phyloP scores from a whole-genome alignment of 1,139 yeast genomes.

The Pichia norvegensis region DNA sequence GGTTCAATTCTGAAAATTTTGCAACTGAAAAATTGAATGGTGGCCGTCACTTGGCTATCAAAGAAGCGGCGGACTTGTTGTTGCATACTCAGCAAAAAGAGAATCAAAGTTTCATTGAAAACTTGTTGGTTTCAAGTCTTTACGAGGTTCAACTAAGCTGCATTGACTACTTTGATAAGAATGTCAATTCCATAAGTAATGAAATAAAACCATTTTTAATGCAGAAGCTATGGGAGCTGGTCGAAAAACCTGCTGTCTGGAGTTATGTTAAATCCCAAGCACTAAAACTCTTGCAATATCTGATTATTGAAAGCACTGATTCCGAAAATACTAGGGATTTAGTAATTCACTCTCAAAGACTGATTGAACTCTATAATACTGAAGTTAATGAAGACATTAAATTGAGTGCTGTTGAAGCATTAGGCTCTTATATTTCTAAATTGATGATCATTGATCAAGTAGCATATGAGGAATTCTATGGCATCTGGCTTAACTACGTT shows the following conservation, averaged over 20 bases:
- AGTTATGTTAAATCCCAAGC: slow-evolving; percentile 38
- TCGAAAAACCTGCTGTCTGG: slow-evolving; percentile 29
- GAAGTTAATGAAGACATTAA: slow-evolving; percentile 39
- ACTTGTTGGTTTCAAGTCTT: slow-evolving; percentile 28
- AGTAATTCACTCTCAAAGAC: slow-evolving; percentile 16
- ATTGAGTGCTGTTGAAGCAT: slow-evolving; percentile 40
- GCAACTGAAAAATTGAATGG: slow-evolving; percentile 33
- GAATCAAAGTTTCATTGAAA: slow-evolving; percentile 15
- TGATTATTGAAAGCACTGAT: slow-evolving; percentile 16
- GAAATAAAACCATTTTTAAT: slow-evolving; percentile 7
- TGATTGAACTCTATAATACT: slow-evolving; percentile 23
- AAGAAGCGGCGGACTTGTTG: slow-evolving; percentile 29
- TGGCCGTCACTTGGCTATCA: slow-evolving; percentile 37
- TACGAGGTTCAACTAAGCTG: slow-evolving; percentile 46
- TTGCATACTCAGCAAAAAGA: slow-evolving; percentile 11
- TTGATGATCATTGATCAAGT: slow-evolving; percentile 4
- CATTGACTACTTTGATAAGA: slow-evolving; percentile 28
- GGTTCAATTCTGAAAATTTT: slow-evolving; percentile 25
- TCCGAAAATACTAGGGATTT: neutral
- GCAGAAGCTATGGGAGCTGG: slow-evolving; percentile 26
- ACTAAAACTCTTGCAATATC: slow-evolving; percentile 32
- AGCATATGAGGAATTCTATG: slow-evolving; percentile 14
- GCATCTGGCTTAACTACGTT: slow-evolving; percentile 31
- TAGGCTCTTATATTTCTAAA: slow-evolving; percentile 38
- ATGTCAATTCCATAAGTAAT: slow-evolving; percentile 1